Percentiles rank a stretch among this genome's conserved stretches.
These are phyloP conservation scores for Tritrichomonas musculus DNA, from an alignment of 208 protist genomes.

Conservation along the genomic window DNA sequence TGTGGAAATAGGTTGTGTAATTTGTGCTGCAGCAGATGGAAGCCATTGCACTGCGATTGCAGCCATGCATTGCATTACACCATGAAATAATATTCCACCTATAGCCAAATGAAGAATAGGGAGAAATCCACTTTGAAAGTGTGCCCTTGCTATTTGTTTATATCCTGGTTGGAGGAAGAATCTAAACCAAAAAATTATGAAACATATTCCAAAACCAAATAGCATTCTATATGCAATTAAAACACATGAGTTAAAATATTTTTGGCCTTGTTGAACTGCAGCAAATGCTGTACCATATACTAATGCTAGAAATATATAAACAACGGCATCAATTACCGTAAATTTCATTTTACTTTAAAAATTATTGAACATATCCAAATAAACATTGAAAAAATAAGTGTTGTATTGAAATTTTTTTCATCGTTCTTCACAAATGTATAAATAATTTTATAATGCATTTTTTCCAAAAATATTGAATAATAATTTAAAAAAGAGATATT, in stretches of 20 bases:
- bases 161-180: not conserved
- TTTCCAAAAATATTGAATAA: no score
- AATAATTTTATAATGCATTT: no score
- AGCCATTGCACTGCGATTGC: not conserved
- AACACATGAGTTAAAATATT: not conserved
- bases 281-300: not conserved
- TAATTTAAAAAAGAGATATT: no score
- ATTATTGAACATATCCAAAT: no score
- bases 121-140: constrained; percentile 4
- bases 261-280: not conserved
- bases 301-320: not conserved
- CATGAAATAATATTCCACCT: not conserved
- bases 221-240: not conserved
- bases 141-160: not conserved
- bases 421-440: no score
- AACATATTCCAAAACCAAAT: not conserved
- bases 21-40: not conserved
- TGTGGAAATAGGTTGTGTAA: not conserved
- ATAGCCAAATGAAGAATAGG: not conserved
- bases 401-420: no score
- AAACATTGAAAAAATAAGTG: no score
- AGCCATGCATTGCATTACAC: not conserved
- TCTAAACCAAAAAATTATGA: no score
- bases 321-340: not conserved
- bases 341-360: no score